Base-by-base conservation (phyloP, 2,329 filamentous ascomycete genomes). In the Apiospora rasikravindrae region DNA sequence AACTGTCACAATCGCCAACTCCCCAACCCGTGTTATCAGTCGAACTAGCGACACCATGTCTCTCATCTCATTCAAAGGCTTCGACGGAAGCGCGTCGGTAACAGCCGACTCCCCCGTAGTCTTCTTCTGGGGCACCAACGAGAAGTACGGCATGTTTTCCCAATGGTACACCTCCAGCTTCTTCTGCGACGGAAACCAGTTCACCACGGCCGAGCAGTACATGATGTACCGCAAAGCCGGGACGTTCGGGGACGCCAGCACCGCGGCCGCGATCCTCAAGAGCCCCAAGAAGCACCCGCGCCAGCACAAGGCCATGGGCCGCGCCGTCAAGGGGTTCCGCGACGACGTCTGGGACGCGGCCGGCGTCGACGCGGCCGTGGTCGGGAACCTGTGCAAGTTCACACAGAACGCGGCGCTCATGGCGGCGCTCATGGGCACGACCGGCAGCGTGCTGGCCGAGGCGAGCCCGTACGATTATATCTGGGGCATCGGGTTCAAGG, bases 311-410 rank as follows among this genome's bases (percentile, higher is more conserved):
- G 66, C 66, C 44, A 67, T 47, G 37, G 66, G 66, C 37, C 33
- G 66, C 7, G 6, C 14, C 13, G 66, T 67, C 14, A 44, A 67
- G 66, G 19, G 33, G 5, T 67, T 67, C 66, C 10, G 7, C 66
- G 44, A 44, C n/a, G 37, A 44, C 37, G 14, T 67, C 66, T 67
- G 66, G 66, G 33, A 42, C n/a, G 19, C 37, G 37, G 44, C 37
- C 33, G 66, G 40, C n/a, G 8, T 24, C n/a, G 44, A 44, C 11
- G 44, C 44, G 13, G 66, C 44, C 40, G 37, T 44, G n/a, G 13
- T 11, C n/a, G 66, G n/a, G n/a, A 67, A 67, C 44, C 66, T 67
- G n/a, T 42, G 40, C 40, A 67, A 67, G 66, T 67, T 67, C 66
- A 67, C 66, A n/a, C 66, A 67, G 66, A 67, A 24, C 66, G 1